Percentiles rank a stretch among this genome's conserved stretches.
These are phyloP conservation scores for Sclerotinia sclerotiorum DNA, from an alignment of 2,329 filamentous ascomycete genomes.

Conservation along the genomic window DNA sequence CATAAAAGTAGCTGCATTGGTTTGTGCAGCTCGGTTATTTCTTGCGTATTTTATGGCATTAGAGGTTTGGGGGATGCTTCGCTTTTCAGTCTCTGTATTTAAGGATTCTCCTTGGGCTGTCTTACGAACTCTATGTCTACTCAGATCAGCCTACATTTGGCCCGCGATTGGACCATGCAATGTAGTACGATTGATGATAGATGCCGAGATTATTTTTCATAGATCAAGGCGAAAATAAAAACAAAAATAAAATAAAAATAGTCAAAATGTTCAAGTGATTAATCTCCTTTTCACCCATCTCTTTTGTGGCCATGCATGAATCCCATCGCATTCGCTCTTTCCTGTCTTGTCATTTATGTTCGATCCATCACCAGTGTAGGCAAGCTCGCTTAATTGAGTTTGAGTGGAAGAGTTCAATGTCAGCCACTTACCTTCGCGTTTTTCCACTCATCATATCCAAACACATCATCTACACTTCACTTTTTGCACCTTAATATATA, in stretches of 20 bases:
- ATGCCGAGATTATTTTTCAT: constrained; percentile 33
- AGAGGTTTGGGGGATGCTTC: constrained; percentile 40
- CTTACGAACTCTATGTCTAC: constrained; percentile 32
- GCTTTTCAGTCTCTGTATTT: constrained; percentile 37
- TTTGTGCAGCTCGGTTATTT: constrained; percentile 33
- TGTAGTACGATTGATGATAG: constrained; percentile 30
- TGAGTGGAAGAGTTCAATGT: not conserved
- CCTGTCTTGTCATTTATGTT: not conserved
- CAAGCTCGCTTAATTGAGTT: not conserved
- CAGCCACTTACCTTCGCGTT: not conserved
- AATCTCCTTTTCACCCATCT: too few species aligned
- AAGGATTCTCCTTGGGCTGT: constrained; percentile 38
- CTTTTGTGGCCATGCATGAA: not conserved
- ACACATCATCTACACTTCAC: not conserved
- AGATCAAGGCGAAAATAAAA: constrained; percentile 35
- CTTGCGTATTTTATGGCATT: constrained; percentile 37
- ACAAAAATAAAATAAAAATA: constrained; percentile 31
- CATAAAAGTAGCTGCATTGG: constrained; percentile 41
- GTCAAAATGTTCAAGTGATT: not conserved
- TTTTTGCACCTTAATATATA: not conserved
- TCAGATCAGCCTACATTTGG: constrained; percentile 32
- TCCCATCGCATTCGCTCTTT: not conserved
- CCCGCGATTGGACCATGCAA: constrained; percentile 30
- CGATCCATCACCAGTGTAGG: not conserved
- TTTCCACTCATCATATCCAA: not conserved